Evolutionary conservation across 2,329 filamentous ascomycete species (phyloP), one percentile per base, ranked within the genome.

Genomic region (Neofusicoccum umdonicola): DNA sequence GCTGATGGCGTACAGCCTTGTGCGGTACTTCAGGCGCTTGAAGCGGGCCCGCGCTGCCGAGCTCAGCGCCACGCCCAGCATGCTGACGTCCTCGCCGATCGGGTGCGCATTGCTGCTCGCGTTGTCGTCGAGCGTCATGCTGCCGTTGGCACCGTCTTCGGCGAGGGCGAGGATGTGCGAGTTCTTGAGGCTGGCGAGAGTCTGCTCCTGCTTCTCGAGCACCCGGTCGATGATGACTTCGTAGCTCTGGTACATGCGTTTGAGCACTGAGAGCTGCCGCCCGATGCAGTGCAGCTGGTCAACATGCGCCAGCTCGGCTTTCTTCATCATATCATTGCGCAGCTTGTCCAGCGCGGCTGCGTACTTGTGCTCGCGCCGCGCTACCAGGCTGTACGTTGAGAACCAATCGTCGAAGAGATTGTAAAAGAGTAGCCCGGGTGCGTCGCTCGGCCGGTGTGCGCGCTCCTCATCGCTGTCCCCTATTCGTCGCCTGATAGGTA

Each of bases 341-440:
- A 87, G 76, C 15, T 78, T 73, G 51, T 83, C 78, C 6, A 89
- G 73, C 64, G 82, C 80, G 3, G 76, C 72, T 9, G 77, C 79
- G 63, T 83, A 83, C 31, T 79, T 78, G 66, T 78, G 77, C 71
- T 84, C 71, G 66, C 74, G 70, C 70, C 82, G 69, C 9, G 81
- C 83, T 12, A 89, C 78, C 11, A 89, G 78, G 31, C 82, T 82
- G 60, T 85, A 85, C 0, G 85, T 86, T 3, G 85, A 85, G 41
- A 82, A 81, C 79, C 87, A 89, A 70, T 89, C 87, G 70, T 90
- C 87, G 69, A 89, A 89, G 0, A 89, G 76, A 69, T 88, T 89
- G 72, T 88, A 89, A 75, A 89, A 88, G 2, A 89, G 76, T 19
- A 87, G 79, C 19, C 86, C 87, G 0, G 87, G 83, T 1, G 83